These are phyloP conservation scores for Kwoniella pini DNA, from an alignment of 768 basidiomycete genomes.

Conservation along the genomic window DNA sequence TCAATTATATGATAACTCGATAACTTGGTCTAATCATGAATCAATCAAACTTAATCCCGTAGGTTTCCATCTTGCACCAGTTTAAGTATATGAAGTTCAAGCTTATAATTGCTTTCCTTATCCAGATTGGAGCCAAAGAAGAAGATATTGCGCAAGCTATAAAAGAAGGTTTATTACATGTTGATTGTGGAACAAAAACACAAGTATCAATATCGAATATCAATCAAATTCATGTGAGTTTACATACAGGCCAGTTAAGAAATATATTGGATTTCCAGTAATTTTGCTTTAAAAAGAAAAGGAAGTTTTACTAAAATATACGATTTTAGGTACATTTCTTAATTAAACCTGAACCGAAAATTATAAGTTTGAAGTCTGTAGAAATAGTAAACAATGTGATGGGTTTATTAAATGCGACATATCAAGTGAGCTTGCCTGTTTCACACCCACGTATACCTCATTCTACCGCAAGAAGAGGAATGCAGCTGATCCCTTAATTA, in stretches of 20 bases:
- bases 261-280: no score
- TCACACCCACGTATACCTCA: not conserved
- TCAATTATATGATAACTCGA: no score
- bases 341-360: conserved; percentile 6
- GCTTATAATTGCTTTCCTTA: not conserved
- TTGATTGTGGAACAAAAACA: conserved; percentile 2
- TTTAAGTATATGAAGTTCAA: no score
- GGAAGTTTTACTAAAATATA: no score
- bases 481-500: no score
- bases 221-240: conserved; percentile 10
- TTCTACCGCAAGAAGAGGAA: no score
- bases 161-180: conserved; percentile 29
- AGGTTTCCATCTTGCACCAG: no score
- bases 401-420: not conserved
- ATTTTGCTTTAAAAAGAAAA: no score
- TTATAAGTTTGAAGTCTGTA: not conserved
- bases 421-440: conserved; percentile 1
- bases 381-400: not conserved
- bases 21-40: not conserved
- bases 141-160: conserved; percentile 23
- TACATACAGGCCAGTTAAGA: no score
- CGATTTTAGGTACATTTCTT: conserved; percentile 16
- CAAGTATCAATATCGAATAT: not conserved
- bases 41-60: not conserved
- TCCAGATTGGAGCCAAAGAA: not conserved